These are phyloP conservation scores for Tolypocladium pustulatum DNA, from an alignment of 2,329 filamentous ascomycete genomes.

Conservation along the genomic window DNA sequence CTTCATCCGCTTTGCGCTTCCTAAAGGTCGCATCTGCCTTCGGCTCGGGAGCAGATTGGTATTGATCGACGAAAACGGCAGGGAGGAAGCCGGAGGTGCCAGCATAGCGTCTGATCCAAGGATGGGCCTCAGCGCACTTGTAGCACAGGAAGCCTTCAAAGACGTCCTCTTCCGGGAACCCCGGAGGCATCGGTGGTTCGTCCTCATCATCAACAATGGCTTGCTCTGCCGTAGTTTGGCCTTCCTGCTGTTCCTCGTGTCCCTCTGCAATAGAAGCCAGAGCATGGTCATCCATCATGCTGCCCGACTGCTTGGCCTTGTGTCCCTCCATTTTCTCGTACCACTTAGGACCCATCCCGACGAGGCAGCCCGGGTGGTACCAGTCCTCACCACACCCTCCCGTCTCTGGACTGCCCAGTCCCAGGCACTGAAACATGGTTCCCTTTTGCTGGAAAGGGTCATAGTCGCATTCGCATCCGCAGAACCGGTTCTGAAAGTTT, in stretches of 20 bases:
- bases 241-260: conserved; percentile 21
- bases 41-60: neutral
- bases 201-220: conserved; percentile 39
- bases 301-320: conserved; percentile 10
- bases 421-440: conserved; percentile 96
- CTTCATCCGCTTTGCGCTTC: conserved; percentile 58
- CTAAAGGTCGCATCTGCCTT: conserved; percentile 24
- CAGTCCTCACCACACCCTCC: conserved; percentile 95
- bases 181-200: conserved; percentile 62
- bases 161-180: conserved; percentile 79
- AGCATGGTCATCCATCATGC: conserved; percentile 9
- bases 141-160: conserved; percentile 91
- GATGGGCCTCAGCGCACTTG: conserved; percentile 78
- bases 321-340: conserved; percentile 40
- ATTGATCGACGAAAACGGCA: conserved; percentile 46
- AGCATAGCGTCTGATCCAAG: conserved; percentile 88
- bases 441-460: conserved; percentile 83
- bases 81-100: conserved; percentile 69
- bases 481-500: conserved; percentile 90
- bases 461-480: conserved; percentile 79
- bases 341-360: conserved; percentile 69
- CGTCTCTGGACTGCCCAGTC: conserved; percentile 66
- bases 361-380: conserved; percentile 90
- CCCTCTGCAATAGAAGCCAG: conserved; percentile 42
- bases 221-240: conserved; percentile 9